A percentile compares a stretch with the other conserved stretches of the same genome.
phyloP scores from a whole-genome alignment of 2,329 filamentous ascomycete genomes.

The Ophidiomyces ophidiicola region DNA sequence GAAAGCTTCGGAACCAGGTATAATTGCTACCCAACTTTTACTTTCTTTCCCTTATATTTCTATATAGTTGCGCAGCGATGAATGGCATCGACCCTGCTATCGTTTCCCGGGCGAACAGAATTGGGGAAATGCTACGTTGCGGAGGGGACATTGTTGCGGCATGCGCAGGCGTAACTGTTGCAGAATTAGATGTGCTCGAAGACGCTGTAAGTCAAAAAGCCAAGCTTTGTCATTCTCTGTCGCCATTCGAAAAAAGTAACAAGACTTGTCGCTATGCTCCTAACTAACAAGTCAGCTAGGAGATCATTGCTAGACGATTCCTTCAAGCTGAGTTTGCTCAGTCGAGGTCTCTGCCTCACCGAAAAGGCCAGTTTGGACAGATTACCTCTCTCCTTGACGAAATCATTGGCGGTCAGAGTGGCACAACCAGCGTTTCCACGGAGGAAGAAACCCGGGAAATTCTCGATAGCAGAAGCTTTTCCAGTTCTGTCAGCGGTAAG shows the following conservation, averaged over 20 bases:
- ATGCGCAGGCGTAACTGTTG: constrained; percentile 54
- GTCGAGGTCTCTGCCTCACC: not conserved
- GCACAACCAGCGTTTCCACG: not conserved
- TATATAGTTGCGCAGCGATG: constrained; percentile 58
- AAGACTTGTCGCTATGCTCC: not conserved
- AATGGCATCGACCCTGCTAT: constrained; percentile 68
- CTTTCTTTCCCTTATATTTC: not conserved
- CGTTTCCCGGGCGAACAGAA: constrained; percentile 60
- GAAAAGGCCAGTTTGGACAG: not conserved
- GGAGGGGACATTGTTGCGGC: constrained; percentile 65
- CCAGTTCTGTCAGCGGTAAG: too few relatives aligned
- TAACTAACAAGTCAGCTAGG: constrained; percentile 23
- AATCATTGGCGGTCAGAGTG: constrained; percentile 6
- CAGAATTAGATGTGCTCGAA: constrained; percentile 55
- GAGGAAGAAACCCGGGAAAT: not conserved
- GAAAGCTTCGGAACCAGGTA: constrained; percentile 70
- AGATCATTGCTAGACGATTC: constrained; percentile 48
- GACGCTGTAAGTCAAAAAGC: constrained; percentile 42
- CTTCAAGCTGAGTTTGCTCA: constrained; percentile 35
- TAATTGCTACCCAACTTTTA: constrained; percentile 9
- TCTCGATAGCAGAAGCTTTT: too few relatives aligned
- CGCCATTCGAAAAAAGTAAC: not conserved
- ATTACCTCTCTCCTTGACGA: constrained; percentile 5
- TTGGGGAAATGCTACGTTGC: constrained; percentile 54
- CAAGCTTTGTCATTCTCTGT: not conserved